Base-by-base conservation (phyloP, 441 rosid species). In the Erysimum cheiri region DNA sequence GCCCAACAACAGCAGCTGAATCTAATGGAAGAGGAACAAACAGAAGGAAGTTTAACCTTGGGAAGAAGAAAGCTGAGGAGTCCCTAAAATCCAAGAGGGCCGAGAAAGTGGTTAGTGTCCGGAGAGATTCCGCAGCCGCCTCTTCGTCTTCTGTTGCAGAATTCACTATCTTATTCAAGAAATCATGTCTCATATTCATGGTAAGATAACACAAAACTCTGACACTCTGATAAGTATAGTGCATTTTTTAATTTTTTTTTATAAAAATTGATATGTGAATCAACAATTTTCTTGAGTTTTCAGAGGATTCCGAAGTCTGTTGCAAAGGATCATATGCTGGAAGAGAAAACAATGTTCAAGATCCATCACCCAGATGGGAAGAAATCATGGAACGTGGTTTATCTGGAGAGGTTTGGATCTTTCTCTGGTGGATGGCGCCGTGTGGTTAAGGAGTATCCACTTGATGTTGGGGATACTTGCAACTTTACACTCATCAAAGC, bases 401-500 rank as follows among this genome's bases (percentile, higher is more conserved):
- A 33, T 50, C 15, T 65, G 44, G 66, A 31, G 67, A 48, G 24
- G 43, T 3, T 43, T 43, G 62, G 6, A 6, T n/a, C 33, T 2
- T 63, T 71, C 64, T 58, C 70, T 5, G 19, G 56, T n/a, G 75
- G 75, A 14, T 71, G 39, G 75, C 64, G 17, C 2, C 19, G 6
- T 15, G 0, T 44, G 24, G 49, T 44, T 44, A 35, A 68, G 15
- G 57, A 57, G 31, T 72, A 19, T 19, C 53, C 46, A 39, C 60
- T 39, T 37, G 60, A 0, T 1, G 1, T 48, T 1, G 60, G 50
- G 29, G 76, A 56, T 15, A 39, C 0, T 17, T 57, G 49, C 63
- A 72, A 70, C 0, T 36, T 72, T 10, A 64, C 49, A 64, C 59
- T 64, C 29, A 13, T 72, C 47, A 19, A 72, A 46, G 60, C 65